Evolutionary conservation across 1,284 basidiomycete genomes (phyloP).

Genomic region (Ceratobasidium theobromae): DNA sequence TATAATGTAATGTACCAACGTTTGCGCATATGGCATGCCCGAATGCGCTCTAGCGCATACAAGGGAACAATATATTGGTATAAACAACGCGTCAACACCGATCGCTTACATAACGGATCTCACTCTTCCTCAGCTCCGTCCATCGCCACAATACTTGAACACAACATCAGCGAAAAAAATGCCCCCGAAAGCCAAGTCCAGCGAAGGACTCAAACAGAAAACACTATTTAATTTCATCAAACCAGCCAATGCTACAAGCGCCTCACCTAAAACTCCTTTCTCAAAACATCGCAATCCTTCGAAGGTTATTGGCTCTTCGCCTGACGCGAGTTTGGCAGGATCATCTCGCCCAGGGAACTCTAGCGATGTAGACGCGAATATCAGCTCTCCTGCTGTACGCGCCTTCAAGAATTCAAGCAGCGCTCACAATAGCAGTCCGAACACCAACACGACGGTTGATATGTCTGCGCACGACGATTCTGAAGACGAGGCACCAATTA

Average conservation of each 20-base stretch:
- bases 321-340: neutral
- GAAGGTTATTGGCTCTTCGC: neutral
- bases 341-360: conserved; percentile 19
- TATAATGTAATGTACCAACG: no score
- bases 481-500: conserved; percentile 21
- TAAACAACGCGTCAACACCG: conserved; percentile 30
- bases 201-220: conserved; percentile 23
- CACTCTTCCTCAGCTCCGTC: neutral
- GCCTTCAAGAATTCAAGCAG: conserved; percentile 14
- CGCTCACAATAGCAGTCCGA: conserved; percentile 16
- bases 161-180: neutral
- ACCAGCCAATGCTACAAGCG: neutral
- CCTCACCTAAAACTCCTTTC: conserved; percentile 11
- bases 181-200: conserved; percentile 24
- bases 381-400: conserved; percentile 13
- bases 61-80: neutral
- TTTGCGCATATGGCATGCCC: no score
- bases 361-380: conserved; percentile 10
- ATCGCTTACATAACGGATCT: conserved; percentile 15
- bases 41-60: no score
- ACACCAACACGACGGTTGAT: conserved; percentile 19
- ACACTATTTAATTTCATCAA: conserved; percentile 27
- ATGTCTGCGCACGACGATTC: conserved; percentile 12
- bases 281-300: conserved; percentile 19
- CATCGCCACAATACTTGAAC: neutral